Base-by-base conservation (phyloP, 371 early-diverging fungal genomes). In the Haplosporangium sp. region DNA sequence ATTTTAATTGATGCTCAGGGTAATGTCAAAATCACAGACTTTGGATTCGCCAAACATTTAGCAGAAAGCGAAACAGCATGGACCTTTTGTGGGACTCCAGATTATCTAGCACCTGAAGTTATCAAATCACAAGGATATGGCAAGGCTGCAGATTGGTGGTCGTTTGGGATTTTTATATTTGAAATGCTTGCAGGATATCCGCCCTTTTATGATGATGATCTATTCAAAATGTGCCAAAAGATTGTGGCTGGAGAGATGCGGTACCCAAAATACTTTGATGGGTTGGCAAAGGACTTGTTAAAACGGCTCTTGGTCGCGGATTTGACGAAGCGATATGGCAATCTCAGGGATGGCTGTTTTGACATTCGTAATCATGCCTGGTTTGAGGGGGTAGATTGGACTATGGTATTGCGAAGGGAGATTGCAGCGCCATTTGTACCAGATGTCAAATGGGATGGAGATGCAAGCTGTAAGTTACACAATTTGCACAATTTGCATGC, bases 11-110 rank as follows among this genome's bases (percentile, higher is more conserved):
- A 95, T 74, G 85, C 86, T 6, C 89, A 90, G 61, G 99, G 99
- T 3, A 97, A 99, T 84, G 94, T 99, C 82, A 98, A 98, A 85
- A 95, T 99, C 67, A 97, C 98, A 1, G 99, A 99, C 85, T 98
- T 99, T 89, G 99, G 99, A 2, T 99, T 99, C 88, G 98, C 99
- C 57, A 99, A 99, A 76, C 86, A 93, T 69, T 93, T 99, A 8
- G 92, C 94, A 0, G 92, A 94, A 71, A 87, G 84, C 64, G 92
- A 91, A 83, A 89, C 89, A 27, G 94, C 94, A 19, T 92, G 94
- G 93, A 94, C 94, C 4, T 88, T 96, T 62, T 96, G 96, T 83
- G 96, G 96, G 27, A 97, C 97, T 9, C 97, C 97, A 5, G 97
- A 97, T 69, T 97, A 97, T 79, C 90, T 98, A 55, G 95, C 98